Base-by-base conservation (phyloP, 306 rosid species). In the Glycine tomentella region DNA sequence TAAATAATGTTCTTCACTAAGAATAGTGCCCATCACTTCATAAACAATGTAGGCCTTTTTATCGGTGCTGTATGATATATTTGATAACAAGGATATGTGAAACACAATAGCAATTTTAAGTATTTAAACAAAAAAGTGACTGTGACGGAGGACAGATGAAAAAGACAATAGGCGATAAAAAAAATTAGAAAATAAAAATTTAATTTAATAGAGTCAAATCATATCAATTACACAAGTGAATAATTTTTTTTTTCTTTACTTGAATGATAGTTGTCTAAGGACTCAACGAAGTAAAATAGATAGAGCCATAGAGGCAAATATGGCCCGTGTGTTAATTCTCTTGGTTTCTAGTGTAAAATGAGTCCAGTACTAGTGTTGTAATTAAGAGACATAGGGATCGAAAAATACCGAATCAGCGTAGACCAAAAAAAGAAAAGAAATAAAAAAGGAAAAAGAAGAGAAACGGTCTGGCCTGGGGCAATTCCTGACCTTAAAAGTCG, bases 41-140 rank as follows among this genome's bases (percentile, higher is more conserved):
- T 83, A 86, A n/a, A 84, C 87, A 83, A 84, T 78, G 83, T 69
- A 81, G 25, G 72, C 82, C 42, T 80, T 83, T 69, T 74, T 88
- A 65, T 77, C 69, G 44, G 1, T 0, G 44, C 1, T 0, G 44
- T 34, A 34, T 34, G 44, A 40, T 40, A 40, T 3, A 85, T 83
- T 84, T 86, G 80, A 86, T 83, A 63, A 83, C 81, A 72, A 86
- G 63, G 68, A 83, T 84, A 83, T 83, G 79, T 62, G 48, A 71
- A 80, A 75, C 48, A 46, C 17, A 15, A 74, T 67, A 59, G 44
- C 31, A 84, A 65, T 51, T 74, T 75, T 81, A 71, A 85, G 80
- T 38, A 64, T 74, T 70, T 61, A 79, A 81, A 58, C 38, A 34
- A 4, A 66, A 55, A 25, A 25, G 31, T 25, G 31, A 25, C 2